These are phyloP conservation scores for Candida tetrigidarum DNA, from an alignment of 1,139 yeast species.

Conservation along the genomic window DNA sequence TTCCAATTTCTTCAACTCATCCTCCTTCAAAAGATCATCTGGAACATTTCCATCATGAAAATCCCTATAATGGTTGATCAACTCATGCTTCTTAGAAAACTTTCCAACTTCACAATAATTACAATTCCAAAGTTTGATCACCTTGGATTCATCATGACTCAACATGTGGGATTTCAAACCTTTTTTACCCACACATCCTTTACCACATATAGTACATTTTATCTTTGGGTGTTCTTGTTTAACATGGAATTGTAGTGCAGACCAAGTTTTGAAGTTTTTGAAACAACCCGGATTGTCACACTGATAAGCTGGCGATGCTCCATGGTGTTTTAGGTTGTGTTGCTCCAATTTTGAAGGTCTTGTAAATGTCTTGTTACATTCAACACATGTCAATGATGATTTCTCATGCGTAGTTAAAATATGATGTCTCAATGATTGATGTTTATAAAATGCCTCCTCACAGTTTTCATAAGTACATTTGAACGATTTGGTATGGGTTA, in stretches of 20 bases:
- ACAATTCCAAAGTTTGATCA: conserved; percentile 67
- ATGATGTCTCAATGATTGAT: conserved; percentile 80
- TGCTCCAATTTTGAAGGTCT: conserved; percentile 65
- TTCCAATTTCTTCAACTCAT: conserved; percentile 28
- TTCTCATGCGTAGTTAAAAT: conserved; percentile 63
- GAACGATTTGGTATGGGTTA: conserved; percentile 76
- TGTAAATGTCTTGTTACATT: conserved; percentile 61
- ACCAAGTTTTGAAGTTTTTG: conserved; percentile 71
- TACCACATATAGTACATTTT: conserved; percentile 68
- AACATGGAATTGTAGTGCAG: conserved; percentile 72
- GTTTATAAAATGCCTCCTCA: conserved; percentile 69
- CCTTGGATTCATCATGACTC: conserved; percentile 53
- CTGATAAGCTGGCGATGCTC: conserved; percentile 56
- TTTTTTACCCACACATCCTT: conserved; percentile 71
- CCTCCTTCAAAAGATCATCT: conserved; percentile 31
- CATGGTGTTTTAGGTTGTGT: conserved; percentile 65
- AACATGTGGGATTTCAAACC: conserved; percentile 77
- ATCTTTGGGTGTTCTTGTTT: conserved; percentile 75
- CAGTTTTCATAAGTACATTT: conserved; percentile 68
- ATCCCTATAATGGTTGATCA: conserved; percentile 46
- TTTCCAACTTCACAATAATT: conserved; percentile 45
- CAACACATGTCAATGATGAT: conserved; percentile 51
- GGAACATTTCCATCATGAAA: conserved; percentile 49
- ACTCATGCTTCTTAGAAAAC: conserved; percentile 39
- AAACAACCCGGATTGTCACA: conserved; percentile 69